A percentile compares a stretch with the other conserved stretches of the same genome.
Conservation (phyloP, 2,329 filamentous ascomycete species). For the Sporothrix sp. region DNA sequence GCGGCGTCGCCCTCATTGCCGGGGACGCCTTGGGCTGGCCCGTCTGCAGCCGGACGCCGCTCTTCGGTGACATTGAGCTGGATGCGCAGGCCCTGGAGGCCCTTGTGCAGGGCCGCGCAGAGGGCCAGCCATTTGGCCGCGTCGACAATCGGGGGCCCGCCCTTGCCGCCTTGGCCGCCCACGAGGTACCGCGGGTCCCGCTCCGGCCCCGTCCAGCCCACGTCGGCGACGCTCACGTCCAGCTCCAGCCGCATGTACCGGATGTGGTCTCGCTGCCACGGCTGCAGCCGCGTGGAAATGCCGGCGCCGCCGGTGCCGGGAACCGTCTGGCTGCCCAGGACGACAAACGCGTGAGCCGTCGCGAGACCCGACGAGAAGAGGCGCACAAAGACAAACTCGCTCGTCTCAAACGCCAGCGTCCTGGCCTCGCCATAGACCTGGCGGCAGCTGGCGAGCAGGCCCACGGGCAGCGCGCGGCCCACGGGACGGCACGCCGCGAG, state of each 20-base stretch:
- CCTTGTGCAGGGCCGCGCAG: slow-evolving; percentile 27
- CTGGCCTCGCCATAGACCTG: slow-evolving; percentile 36
- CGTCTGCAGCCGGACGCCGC: slow-evolving; percentile 7
- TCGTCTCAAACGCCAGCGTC: slow-evolving; percentile 30
- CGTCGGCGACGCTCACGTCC: slow-evolving; percentile 32
- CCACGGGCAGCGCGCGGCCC: slow-evolving; percentile 30
- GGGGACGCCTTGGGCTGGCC: not conserved
- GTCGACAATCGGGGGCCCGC: slow-evolving; percentile 13
- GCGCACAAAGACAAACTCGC: slow-evolving; percentile 38
- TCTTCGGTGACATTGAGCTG: slow-evolving; percentile 24
- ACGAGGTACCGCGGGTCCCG: not conserved
- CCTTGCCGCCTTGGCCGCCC: not conserved
- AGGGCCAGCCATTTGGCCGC: slow-evolving; percentile 28
- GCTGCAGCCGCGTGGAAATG: slow-evolving; percentile 20
- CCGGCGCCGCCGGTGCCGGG: not conserved
- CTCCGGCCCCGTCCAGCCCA: slow-evolving; percentile 17
- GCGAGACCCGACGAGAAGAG: slow-evolving; percentile 37
- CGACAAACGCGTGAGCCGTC: slow-evolving; percentile 29
- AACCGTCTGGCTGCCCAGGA: not conserved
- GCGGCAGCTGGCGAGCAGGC: slow-evolving; percentile 29
- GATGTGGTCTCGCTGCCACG: slow-evolving; percentile 35
- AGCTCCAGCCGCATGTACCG: slow-evolving; percentile 35
- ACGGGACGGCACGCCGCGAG: slow-evolving; percentile 29
- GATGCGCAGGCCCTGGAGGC: slow-evolving; percentile 31
- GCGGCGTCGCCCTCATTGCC: not conserved